Base-by-base conservation (phyloP, 2,329 filamentous ascomycete genomes). In the Incumbomyces delicatus region DNA sequence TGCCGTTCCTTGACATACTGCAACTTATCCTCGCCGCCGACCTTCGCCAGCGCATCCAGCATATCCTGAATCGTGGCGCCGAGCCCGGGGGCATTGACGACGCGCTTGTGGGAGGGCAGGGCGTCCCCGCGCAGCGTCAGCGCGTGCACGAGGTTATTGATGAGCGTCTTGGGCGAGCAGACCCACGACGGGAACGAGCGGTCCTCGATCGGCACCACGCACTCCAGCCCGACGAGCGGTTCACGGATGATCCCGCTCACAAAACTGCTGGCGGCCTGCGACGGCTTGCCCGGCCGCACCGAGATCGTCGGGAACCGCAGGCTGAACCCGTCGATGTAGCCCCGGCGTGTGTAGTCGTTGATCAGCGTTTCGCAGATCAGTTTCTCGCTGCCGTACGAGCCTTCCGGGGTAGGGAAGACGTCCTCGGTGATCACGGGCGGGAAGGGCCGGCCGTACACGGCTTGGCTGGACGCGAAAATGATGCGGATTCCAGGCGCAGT, bases 161-260 rank as follows among this genome's bases (percentile, higher is more conserved):
- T 69, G 20, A 78, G 62, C 0, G 64, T 72, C 46, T 66, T 67
- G 1, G 76, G 77, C 40, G 73, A 75, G 60, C 72, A 74, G 17
- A 81, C 55, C 64, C 74, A 79, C 1, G 72, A 73, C 34, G 64
- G 62, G 59, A 78, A 79, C 0, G 54, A 53, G 2, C 76, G 64
- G 31, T 67, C 59, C 30, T 78, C 58, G 7, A 78, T 74, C 2
- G 66, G 66, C 47, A 80, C 70, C 1, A 75, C 60, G 49, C 73
- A 77, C 53, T 70, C 66, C 42, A 70, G 60, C 2, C 77, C 77
- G 32, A 72, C 66, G 56, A 83, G 67, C 0, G 79, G 78, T 63
- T 83, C 79, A 17, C 79, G 70, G 45, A 82, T 77, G 61, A 83
- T 81, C 11, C 78, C 78, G 1, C 73, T 79, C 8, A 81, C 66